Conservation (phyloP, 495 filamentous ascomycete genomes). For the Xylaria venustula region DNA sequence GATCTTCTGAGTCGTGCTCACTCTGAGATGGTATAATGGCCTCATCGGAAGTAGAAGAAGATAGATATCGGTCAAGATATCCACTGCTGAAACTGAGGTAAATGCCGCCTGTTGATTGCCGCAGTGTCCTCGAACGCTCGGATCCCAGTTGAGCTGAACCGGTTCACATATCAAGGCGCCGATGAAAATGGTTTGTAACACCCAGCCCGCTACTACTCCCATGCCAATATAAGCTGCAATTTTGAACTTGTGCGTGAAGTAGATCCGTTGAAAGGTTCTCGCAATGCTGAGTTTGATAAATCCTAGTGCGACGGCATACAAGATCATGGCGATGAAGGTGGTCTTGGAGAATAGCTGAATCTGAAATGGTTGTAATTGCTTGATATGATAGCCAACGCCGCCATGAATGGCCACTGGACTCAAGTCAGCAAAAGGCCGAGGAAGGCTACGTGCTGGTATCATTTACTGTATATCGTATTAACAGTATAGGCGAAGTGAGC, state of each 20-base stretch:
- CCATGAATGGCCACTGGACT: background rate
- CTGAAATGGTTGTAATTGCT: background rate
- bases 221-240: background rate
- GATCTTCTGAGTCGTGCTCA: slow-evolving; percentile 5
- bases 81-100: background rate
- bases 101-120: slow-evolving; percentile 5
- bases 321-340: background rate
- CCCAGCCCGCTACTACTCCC: background rate
- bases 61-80: slow-evolving; percentile 6
- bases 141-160: slow-evolving; percentile 6
- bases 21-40: background rate
- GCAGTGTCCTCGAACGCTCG: background rate
- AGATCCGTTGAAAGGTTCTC: slow-evolving; percentile 4
- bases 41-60: slow-evolving; percentile 3
- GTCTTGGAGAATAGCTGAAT: slow-evolving; percentile 2
- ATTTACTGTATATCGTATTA: too few relatives aligned
- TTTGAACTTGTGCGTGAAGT: background rate
- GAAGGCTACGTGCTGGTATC: too few relatives aligned
- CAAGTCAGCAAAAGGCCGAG: background rate
- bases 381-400: slow-evolving; percentile 5
- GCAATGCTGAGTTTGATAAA: slow-evolving; percentile 9
- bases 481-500: too few relatives aligned
- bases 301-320: slow-evolving; percentile 4
- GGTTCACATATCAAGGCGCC: slow-evolving; percentile 4
- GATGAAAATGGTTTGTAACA: slow-evolving; percentile 9